Evolutionary conservation across 768 basidiomycete species (phyloP).

Genomic region (Boletales sp.): DNA sequence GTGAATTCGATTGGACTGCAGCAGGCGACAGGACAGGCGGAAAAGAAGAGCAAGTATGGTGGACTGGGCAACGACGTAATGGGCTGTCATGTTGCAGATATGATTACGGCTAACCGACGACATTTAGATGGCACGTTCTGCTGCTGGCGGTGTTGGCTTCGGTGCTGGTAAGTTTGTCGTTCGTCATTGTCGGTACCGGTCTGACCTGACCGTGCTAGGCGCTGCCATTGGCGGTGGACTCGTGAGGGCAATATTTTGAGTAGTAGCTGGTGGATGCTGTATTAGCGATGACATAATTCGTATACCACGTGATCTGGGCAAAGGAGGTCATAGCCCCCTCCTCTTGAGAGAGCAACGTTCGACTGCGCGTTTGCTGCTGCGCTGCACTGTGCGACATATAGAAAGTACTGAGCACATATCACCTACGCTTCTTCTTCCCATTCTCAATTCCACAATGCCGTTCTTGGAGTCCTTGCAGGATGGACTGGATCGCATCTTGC

Average conservation of each 20-base stretch:
- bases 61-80: slow-evolving; percentile 31
- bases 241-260: slow-evolving; percentile 47
- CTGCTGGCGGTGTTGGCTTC: slow-evolving; percentile 71
- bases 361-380: slow-evolving; percentile 7
- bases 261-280: background rate
- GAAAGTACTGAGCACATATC: background rate
- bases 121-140: slow-evolving; percentile 50
- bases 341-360: background rate
- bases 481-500: slow-evolving; percentile 29
- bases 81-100: too few relatives aligned
- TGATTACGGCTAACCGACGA: too few relatives aligned
- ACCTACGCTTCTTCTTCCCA: background rate
- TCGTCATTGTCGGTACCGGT: background rate
- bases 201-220: slow-evolving; percentile 26
- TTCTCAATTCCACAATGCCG: slow-evolving; percentile 16
- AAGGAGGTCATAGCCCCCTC: background rate
- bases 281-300: slow-evolving; percentile 15
- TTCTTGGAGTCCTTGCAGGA: slow-evolving; percentile 29
- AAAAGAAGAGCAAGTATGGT: slow-evolving; percentile 60
- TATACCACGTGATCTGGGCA: slow-evolving; percentile 21
- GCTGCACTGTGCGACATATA: too few relatives aligned
- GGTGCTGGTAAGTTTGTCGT: slow-evolving; percentile 55
- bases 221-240: slow-evolving; percentile 51
- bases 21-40: slow-evolving; percentile 21
- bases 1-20: slow-evolving; percentile 31